Evolutionary conservation across 495 filamentous ascomycete species (phyloP).

Genomic region (Hyaloscypha bicolor): DNA sequence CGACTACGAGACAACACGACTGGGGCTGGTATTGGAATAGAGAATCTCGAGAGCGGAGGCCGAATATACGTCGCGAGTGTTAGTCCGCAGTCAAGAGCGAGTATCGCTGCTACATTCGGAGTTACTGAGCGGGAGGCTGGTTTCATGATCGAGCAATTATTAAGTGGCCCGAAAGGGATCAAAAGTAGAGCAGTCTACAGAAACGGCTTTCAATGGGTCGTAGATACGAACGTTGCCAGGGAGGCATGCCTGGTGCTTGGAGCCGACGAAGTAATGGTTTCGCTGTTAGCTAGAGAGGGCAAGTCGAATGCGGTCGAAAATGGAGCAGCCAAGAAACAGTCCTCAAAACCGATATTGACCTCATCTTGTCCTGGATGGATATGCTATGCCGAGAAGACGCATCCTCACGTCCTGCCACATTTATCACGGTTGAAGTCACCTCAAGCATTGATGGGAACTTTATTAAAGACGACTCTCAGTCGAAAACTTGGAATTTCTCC

Average conservation of each 20-base stretch:
- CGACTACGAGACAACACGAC: conserved; percentile 37
- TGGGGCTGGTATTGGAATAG: conserved; percentile 21
- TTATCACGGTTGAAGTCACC: conserved; percentile 91
- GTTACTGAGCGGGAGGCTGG: conserved; percentile 74
- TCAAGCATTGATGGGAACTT: conserved; percentile 86
- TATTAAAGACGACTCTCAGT: conserved; percentile 82
- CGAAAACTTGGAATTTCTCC: conserved; percentile 68
- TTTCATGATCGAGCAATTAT: conserved; percentile 79
- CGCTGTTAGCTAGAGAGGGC: conserved; percentile 10
- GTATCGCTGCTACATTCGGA: conserved; percentile 77
- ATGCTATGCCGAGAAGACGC: conserved; percentile 97
- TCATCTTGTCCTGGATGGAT: conserved; percentile 97
- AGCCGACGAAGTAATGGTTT: conserved; percentile 71
- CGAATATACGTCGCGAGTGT: conserved; percentile 88
- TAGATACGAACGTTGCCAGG: conserved; percentile 81
- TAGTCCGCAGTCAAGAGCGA: conserved; percentile 86
- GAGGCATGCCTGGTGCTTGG: conserved; percentile 77
- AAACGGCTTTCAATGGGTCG: conserved; percentile 81
- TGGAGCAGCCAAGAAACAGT: conserved; percentile 36
- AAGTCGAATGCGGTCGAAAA: conserved; percentile 20
- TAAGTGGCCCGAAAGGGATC: conserved; percentile 70
- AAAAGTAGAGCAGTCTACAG: conserved; percentile 66
- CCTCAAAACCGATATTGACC: conserved; percentile 77
- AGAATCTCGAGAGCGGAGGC: conserved; percentile 42
- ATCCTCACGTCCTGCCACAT: conserved; percentile 89